phyloP scores from a whole-genome alignment of 2,329 filamentous ascomycete genomes.

The Penicillium frequentans region DNA sequence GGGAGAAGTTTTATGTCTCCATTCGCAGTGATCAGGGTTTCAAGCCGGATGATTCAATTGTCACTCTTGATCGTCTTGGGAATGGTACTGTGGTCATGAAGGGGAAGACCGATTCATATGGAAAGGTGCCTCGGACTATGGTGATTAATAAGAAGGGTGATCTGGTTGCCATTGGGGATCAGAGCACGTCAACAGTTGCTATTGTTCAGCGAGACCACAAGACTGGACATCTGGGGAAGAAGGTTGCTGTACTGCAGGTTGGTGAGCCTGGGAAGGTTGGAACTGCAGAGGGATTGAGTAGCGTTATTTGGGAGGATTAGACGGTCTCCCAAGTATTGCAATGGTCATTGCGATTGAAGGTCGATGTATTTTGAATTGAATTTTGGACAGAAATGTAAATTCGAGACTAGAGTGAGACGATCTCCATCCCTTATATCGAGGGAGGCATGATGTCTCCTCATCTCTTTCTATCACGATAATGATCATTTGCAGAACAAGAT shows the following conservation, averaged over 20 bases:
- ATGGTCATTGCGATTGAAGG: neutral
- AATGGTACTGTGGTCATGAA: constrained; percentile 61
- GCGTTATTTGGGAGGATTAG: constrained; percentile 37
- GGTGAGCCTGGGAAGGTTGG: constrained; percentile 29
- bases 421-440: neutral
- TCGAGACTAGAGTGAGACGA: constrained; percentile 1
- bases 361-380: neutral
- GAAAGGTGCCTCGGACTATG: constrained; percentile 66
- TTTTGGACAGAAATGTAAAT: constrained; percentile 1
- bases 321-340: neutral
- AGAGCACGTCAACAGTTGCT: constrained; percentile 60
- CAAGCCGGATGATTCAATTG: constrained; percentile 30
- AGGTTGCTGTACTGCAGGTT: constrained; percentile 31
- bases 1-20: constrained; percentile 31
- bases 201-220: constrained; percentile 60
- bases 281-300: constrained; percentile 32
- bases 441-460: neutral
- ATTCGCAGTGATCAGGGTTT: constrained; percentile 33
- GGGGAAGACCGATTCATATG: constrained; percentile 64
- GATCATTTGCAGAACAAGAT: constrained; percentile 12
- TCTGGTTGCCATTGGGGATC: constrained; percentile 65
- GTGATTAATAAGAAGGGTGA: constrained; percentile 64
- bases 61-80: constrained; percentile 19
- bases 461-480: constrained; percentile 14
- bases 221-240: constrained; percentile 58